Base-by-base conservation (phyloP, 2,329 filamentous ascomycete genomes). In the Aspergillus sp. region DNA sequence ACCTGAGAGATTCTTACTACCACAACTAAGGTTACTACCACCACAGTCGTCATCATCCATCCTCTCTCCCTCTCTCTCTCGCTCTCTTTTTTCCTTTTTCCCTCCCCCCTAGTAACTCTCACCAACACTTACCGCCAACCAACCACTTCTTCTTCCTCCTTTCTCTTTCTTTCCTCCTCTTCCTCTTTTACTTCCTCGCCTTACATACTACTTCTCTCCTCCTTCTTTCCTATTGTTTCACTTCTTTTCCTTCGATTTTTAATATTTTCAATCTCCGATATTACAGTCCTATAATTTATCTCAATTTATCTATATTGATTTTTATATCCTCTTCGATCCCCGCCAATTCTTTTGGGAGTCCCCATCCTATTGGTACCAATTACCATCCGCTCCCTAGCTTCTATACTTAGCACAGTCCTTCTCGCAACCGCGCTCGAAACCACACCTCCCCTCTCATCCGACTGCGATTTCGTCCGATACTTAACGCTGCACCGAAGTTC, bases 61-160 rank as follows among this genome's bases (percentile, higher is more conserved):
- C 46, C 51, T 22, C n/a, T 52, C 54, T n/a, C 55, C 36, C 26
- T 57, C 52, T 54, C 26, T 29, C 26, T 29, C 26, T 29, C 26
- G 26, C 26, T 29, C 26, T 29, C 7, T 31, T 60, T 32, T 45
- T 42, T 56, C 26, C 50, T 55, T 45, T 24, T 57, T 49, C 36
- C 49, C 50, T 46, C 29, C 49, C 49, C 57, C 52, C 42, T 58
- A 45, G 56, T 62, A 55, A 55, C 56, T 59, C 42, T 57, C 59
- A 65, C 65, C 60, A 47, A 47, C 45, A 60, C 61, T 59, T 66
- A 54, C 63, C 64, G 57, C 64, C 61, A 61, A 59, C 55, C 29
- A 32, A 54, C 58, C 52, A 54, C 47, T 57, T 45, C 54, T 20
- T 55, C 47, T 57, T 52, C 46, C 49, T 55, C 59, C 56, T 56